Percentiles rank a stretch among this genome's conserved stretches.
Evolutionary conservation across 345 rosid species (phyloP).

Genomic region (Microthlaspi erraticum): DNA sequence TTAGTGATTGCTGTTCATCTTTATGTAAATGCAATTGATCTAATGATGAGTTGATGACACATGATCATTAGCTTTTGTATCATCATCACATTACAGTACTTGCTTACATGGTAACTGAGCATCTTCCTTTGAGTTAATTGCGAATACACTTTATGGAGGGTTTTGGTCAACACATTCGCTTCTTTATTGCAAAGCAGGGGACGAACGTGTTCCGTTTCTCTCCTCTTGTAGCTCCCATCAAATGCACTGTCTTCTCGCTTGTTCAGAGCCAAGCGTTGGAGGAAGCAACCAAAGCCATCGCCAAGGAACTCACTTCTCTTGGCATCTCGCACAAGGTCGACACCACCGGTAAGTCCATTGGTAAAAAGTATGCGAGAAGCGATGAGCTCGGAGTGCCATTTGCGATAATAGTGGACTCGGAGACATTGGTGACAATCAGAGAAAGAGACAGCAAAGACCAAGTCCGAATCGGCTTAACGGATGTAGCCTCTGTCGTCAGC

Average conservation of each 20-base stretch:
- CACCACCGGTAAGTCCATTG: constrained; percentile 88
- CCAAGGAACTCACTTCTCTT: constrained; percentile 67
- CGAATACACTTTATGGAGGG: no score
- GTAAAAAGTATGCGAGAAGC: constrained; percentile 88
- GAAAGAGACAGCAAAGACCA: constrained; percentile 97
- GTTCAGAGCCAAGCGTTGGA: constrained; percentile 79
- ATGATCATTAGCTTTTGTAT: no score
- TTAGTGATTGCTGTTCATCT: no score
- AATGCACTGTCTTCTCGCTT: constrained; percentile 90
- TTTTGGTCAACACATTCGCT: no score
- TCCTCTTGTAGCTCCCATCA: constrained; percentile 86
- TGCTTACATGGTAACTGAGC: no score
- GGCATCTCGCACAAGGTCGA: constrained; percentile 89
- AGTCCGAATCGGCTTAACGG: constrained; percentile 66
- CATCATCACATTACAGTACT: no score
- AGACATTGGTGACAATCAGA: constrained; percentile 74
- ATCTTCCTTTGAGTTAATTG: no score
- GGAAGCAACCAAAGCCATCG: constrained; percentile 67
- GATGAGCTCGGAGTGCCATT: constrained; percentile 97
- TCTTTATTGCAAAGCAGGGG: no score
- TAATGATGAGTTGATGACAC: no score
- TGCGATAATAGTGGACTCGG: constrained; percentile 83
- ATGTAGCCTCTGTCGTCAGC: constrained; percentile 71
- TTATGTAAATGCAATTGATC: no score
- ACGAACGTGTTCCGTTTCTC: constrained; percentile 69